These are phyloP conservation scores for Ceratobasidium sp. DNA, from an alignment of 1,284 basidiomycete genomes.

Conservation along the genomic window DNA sequence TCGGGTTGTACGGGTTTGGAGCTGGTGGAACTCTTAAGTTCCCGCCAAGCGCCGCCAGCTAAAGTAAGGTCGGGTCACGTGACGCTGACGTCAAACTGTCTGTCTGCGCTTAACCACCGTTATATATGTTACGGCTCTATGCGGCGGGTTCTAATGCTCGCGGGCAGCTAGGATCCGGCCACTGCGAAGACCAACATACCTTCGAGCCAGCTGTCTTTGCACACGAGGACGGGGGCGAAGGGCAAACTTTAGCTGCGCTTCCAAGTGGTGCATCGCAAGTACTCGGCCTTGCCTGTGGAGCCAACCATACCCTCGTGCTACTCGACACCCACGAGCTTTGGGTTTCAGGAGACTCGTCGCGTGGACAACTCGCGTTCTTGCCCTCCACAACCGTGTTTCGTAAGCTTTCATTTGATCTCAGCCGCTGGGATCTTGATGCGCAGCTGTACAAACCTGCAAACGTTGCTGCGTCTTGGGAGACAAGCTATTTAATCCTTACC, in stretches of 20 bases:
- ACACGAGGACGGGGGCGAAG: conserved; percentile 18
- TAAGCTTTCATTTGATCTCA: background rate
- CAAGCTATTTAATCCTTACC: conserved; percentile 75
- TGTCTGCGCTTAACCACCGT: background rate
- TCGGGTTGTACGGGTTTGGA: background rate
- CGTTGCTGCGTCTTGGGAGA: conserved; percentile 83
- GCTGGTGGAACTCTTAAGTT: background rate
- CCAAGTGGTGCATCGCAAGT: conserved; percentile 52
- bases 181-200: conserved; percentile 68
- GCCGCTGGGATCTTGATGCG: background rate
- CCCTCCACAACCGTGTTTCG: conserved; percentile 31
- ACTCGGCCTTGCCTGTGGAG: conserved; percentile 67
- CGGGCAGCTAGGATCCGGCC: conserved; percentile 76
- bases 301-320: conserved; percentile 75
- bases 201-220: conserved; percentile 67
- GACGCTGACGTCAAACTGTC: conserved; percentile 17
- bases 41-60: conserved; percentile 5
- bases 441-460: conserved; percentile 30
- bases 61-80: conserved; percentile 11
- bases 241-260: conserved; percentile 43
- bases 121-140: conserved; percentile 56
- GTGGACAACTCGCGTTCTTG: conserved; percentile 1
- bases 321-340: conserved; percentile 64
- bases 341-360: conserved; percentile 71
- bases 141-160: conserved; percentile 82